Conservation (phyloP, 1,284 basidiomycete species). For the Ceratobasidium sp. region DNA sequence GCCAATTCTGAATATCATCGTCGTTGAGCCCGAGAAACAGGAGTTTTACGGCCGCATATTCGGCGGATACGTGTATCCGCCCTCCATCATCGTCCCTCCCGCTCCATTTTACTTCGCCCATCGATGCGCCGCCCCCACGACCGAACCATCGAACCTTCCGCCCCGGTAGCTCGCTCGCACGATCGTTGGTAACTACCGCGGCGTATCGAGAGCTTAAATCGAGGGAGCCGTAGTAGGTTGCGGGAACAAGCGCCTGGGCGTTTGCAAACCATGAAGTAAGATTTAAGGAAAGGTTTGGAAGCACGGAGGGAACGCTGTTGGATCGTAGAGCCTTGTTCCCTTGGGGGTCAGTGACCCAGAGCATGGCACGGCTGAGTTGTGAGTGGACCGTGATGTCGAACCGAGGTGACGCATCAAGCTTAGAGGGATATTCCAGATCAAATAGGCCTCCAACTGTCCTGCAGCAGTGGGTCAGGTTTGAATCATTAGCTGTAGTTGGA, state of each 20-base stretch:
- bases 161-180: slow-evolving; percentile 2
- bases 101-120: not conserved
- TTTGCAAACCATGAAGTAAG: not conserved
- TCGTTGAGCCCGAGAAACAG: slow-evolving; percentile 28
- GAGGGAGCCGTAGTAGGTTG: slow-evolving; percentile 15
- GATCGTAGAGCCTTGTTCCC: not conserved
- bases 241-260: slow-evolving; percentile 1
- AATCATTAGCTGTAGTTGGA: not conserved
- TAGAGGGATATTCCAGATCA: not conserved
- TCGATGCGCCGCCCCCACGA: not conserved
- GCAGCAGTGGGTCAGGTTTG: not conserved
- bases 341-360: slow-evolving; percentile 8
- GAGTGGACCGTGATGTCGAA: slow-evolving; percentile 13
- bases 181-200: not conserved
- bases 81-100: not conserved
- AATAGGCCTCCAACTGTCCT: not conserved
- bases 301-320: not conserved
- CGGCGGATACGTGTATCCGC: not conserved
- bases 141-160: not conserved
- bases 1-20: slow-evolving; percentile 9
- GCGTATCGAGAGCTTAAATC: slow-evolving; percentile 6
- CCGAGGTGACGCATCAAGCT: not conserved
- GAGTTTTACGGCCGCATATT: slow-evolving; percentile 1
- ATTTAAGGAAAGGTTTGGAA: not conserved
- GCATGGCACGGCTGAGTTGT: not conserved